Conservation (phyloP, 495 filamentous ascomycete species). For the Tuber brumale region DNA sequence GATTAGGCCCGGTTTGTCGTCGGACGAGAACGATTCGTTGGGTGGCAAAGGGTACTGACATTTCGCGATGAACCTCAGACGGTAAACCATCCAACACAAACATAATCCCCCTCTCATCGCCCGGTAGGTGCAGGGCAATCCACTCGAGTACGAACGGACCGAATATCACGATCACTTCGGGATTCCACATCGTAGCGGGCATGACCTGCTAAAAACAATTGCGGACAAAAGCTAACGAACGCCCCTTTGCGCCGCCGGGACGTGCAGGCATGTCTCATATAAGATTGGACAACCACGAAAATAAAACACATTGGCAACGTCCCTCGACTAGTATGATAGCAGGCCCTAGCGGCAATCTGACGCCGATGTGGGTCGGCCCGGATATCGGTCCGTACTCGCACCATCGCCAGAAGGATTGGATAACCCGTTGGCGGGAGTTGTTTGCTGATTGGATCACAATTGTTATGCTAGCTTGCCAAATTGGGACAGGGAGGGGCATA, state of each 20-base stretch:
- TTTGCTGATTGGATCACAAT: not conserved
- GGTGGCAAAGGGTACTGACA: not conserved
- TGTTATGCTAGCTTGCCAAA: no score
- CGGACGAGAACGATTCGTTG: not conserved
- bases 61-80: not conserved
- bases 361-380: not conserved
- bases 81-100: not conserved
- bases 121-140: not conserved
- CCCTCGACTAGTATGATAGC: not conserved
- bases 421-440: not conserved
- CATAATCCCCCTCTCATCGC: not conserved
- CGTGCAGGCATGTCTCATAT: not conserved
- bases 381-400: not conserved
- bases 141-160: not conserved
- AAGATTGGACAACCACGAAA: not conserved
- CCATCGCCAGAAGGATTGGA: not conserved
- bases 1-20: not conserved
- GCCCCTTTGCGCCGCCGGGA: no score
- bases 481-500: no score
- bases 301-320: not conserved
- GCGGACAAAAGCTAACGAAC: not conserved
- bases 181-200: not conserved
- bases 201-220: not conserved
- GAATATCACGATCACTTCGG: not conserved
- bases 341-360: not conserved